phyloP scores from a whole-genome alignment of 1,284 basidiomycete species.

The Leccinum huronense region DNA sequence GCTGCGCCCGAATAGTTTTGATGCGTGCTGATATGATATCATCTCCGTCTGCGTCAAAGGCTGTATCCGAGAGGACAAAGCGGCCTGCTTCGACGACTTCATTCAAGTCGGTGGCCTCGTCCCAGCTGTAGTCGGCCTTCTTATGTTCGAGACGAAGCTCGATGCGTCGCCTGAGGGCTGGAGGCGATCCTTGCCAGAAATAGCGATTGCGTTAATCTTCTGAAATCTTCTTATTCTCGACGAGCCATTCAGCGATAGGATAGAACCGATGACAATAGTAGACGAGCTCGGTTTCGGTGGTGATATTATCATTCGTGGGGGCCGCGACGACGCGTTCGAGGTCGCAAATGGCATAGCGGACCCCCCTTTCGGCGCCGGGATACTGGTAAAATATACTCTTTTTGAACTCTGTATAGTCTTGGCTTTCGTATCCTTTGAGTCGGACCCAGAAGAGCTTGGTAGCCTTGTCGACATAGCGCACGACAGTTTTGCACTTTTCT shows the following conservation, averaged over 20 bases:
- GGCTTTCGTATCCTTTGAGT: neutral
- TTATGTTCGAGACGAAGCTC: neutral
- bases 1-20: neutral
- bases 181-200: neutral
- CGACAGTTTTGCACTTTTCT: conserved; percentile 13
- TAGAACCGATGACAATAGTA: conserved; percentile 10
- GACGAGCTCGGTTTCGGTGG: conserved; percentile 9
- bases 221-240: conserved; percentile 14
- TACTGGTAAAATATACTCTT: neutral
- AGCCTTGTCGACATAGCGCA: conserved; percentile 7
- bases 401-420: neutral
- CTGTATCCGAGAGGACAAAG: neutral
- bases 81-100: neutral
- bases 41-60: neutral
- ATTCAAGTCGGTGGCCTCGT: neutral
- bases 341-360: neutral
- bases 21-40: neutral
- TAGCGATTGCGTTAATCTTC: neutral
- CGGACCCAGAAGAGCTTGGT: conserved; percentile 5
- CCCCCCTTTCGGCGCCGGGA: neutral
- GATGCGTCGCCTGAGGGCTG: neutral
- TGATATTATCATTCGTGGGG: conserved; percentile 4
- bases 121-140: neutral
- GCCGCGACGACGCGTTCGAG: neutral
- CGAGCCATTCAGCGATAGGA: conserved; percentile 10